These are phyloP conservation scores for Batkoa obscura DNA, from an alignment of 371 early-diverging fungal genomes.

Conservation along the genomic window DNA sequence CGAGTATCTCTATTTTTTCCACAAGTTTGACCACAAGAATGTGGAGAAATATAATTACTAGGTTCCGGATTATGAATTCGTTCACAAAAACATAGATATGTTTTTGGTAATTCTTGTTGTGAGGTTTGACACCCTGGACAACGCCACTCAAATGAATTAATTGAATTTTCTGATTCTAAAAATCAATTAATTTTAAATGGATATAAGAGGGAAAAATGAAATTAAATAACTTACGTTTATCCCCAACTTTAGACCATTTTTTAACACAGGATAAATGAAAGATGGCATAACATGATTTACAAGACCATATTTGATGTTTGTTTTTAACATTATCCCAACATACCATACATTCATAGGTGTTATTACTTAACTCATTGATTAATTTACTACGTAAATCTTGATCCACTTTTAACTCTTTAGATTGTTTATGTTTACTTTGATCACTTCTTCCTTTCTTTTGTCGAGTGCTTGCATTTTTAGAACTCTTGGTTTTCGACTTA, in stretches of 20 bases:
- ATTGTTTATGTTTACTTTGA: not conserved
- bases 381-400: conserved; percentile 37
- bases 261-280: conserved; percentile 67
- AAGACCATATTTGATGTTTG: conserved; percentile 57
- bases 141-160: no score
- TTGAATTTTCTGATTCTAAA: no score
- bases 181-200: no score
- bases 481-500: no score
- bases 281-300: conserved; percentile 71
- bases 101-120: conserved; percentile 36
- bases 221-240: conserved; percentile 18
- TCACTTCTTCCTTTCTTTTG: no score
- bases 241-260: conserved; percentile 43
- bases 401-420: conserved; percentile 7
- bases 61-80: conserved; percentile 47
- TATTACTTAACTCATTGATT: conserved; percentile 33
- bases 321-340: conserved; percentile 68
- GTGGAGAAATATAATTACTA: conserved; percentile 48
- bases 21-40: conserved; percentile 66
- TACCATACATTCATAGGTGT: conserved; percentile 82
- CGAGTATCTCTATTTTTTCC: conserved; percentile 9
- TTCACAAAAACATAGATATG: conserved; percentile 75
- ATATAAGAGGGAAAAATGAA: no score
- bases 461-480: no score
- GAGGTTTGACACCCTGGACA: conserved; percentile 85